phyloP scores from a whole-genome alignment of 176 grass and related monocot genomes.

The Typha latifolia region DNA sequence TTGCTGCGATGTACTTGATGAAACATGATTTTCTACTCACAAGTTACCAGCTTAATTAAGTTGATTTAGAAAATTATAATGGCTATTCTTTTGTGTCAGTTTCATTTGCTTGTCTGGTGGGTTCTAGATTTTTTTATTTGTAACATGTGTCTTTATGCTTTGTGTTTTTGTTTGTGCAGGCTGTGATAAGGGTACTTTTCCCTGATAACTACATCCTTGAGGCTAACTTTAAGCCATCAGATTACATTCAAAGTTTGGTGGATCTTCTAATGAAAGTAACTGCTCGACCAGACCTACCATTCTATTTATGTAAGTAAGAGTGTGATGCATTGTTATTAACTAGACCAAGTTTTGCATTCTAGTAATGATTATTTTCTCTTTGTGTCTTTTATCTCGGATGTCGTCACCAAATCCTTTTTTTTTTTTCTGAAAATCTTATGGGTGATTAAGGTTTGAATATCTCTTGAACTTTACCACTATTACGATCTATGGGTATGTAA shows the following conservation, averaged over 20 bases:
- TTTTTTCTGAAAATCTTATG: no score
- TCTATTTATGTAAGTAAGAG: constrained; percentile 82
- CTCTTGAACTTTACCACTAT: no score
- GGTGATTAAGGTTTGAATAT: no score
- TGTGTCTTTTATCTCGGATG: no score
- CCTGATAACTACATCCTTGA: constrained; percentile 91
- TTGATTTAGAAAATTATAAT: not conserved
- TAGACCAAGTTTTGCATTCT: no score
- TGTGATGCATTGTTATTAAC: not conserved
- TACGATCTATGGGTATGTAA: no score
- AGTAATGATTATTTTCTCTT: no score
- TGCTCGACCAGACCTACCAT: constrained; percentile 78
- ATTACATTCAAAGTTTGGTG: constrained; percentile 60
- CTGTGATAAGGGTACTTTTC: constrained; percentile 70
- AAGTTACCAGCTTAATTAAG: not conserved
- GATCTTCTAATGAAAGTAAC: constrained; percentile 79
- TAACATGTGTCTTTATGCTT: constrained; percentile 1
- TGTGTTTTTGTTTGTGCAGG: constrained; percentile 32
- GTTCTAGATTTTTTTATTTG: not conserved
- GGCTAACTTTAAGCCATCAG: constrained; percentile 73
- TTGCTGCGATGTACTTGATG: no score
- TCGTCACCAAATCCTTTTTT: no score
- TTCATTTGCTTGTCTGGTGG: not conserved
- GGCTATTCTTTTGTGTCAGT: not conserved
- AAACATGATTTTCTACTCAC: not conserved